Base-by-base conservation (phyloP, 305 asterid species). In the Coffea humblotiana region DNA sequence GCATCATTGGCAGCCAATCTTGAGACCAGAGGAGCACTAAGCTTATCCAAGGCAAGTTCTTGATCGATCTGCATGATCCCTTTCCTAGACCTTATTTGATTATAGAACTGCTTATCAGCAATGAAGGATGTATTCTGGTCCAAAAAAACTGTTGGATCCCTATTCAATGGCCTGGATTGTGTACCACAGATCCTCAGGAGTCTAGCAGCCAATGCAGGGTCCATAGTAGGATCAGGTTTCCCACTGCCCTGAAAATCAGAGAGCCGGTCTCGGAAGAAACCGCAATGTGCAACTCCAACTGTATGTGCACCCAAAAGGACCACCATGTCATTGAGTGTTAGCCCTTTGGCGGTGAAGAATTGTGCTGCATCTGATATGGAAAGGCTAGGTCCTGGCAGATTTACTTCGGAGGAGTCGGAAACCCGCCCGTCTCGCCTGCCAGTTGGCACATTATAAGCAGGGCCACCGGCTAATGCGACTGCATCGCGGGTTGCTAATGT, bases 251-350 rank as follows among this genome's bases (percentile, higher is more conserved):
- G 88, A 72, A 90, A 92, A 71, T 91, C 67, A 2, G 85, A 80
- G 1, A 92, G 84, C 52, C 97, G 82, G 75, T 89, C 92, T 80
- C 83, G 83, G 60, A 94, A 87, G 69, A 94, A 91, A 11, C 69
- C 79, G 13, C 98, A 94, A 2, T 92, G 98, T 3, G 98, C 76
- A 40, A 91, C 88, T 8, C 98, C 97, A 0, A 91, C 92, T 0
- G 97, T 87, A 88, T 94, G 97, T 2, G 90, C 96, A 37, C 43
- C 43, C 43, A 37, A 37, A 29, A 37, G 43, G 43, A 37, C 43
- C 6, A 37, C 43, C 43, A 92, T 92, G 29, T 92, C 98, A 64
- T 66, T 83, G 8, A 89, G 68, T 16, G 87, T 86, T 0, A 91
- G 68, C 27, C 90, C 89, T 70, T 88, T 90, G 69, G 85, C 85